Conservation (phyloP, 768 basidiomycete species). For the Leucogyrophana mollusca region DNA sequence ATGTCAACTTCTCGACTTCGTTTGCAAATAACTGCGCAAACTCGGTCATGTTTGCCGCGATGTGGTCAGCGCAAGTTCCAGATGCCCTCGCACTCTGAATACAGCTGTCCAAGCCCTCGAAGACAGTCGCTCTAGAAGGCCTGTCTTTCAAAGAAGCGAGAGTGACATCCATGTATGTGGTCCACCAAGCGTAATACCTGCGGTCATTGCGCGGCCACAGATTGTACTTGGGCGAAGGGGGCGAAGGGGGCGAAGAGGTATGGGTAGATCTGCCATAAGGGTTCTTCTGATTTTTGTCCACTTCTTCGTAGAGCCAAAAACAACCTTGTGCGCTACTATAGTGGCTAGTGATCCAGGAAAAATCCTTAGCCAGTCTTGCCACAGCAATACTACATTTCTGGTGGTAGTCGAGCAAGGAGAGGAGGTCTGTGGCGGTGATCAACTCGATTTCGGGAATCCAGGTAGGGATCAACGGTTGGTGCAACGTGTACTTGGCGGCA, state of each 20-base stretch:
- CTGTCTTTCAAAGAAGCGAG: constrained; percentile 14
- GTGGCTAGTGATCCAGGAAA: constrained; percentile 14
- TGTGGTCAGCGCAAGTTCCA: neutral
- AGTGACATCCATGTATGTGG: constrained; percentile 13
- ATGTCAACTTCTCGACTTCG: constrained; percentile 11
- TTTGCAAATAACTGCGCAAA: constrained; percentile 8
- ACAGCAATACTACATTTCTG: constrained; percentile 10
- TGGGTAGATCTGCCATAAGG: too few relatives aligned
- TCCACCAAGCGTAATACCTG: constrained; percentile 15
- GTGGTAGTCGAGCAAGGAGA: constrained; percentile 23
- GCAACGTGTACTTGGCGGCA: constrained; percentile 29
- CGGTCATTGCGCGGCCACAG: neutral
- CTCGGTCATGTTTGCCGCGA: constrained; percentile 13
- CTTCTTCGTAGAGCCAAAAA: constrained; percentile 7
- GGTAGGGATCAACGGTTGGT: constrained; percentile 16
- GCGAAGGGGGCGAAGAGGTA: too few relatives aligned
- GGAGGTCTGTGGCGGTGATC: constrained; percentile 24
- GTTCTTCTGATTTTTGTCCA: neutral
- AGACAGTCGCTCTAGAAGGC: constrained; percentile 14
- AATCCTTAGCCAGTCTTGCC: constrained; percentile 1
- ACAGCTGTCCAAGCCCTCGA: neutral
- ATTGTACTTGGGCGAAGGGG: too few relatives aligned
- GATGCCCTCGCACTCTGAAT: constrained; percentile 4
- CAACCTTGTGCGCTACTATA: constrained; percentile 6
- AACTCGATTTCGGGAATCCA: constrained; percentile 25